phyloP scores from a whole-genome alignment of 2,329 filamentous ascomycete species.

The Diaporthe citriasiana region DNA sequence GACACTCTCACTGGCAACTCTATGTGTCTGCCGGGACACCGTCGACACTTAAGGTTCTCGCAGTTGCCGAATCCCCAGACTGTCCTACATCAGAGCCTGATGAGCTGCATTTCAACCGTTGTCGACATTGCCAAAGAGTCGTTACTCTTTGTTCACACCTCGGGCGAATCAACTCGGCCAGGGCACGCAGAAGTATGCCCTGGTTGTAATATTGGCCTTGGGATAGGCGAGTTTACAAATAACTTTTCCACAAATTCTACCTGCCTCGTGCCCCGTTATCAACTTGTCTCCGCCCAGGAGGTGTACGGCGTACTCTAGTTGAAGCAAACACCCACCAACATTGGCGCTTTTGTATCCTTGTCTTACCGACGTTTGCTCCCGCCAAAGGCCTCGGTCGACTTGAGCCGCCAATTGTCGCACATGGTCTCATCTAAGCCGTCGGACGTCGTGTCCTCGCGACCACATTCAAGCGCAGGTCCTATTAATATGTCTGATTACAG shows the following conservation, averaged over 20 bases:
- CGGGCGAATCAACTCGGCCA: background rate
- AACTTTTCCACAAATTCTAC: background rate
- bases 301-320: background rate
- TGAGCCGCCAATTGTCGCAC: background rate
- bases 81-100: background rate
- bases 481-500: rapidly evolving
- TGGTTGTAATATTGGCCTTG: background rate
- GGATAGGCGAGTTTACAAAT: background rate
- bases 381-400: too few species aligned
- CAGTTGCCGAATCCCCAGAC: too few species aligned
- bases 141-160: background rate
- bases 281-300: background rate
- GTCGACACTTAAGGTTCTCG: background rate
- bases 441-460: background rate
- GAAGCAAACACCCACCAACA: background rate
- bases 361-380: too few species aligned
- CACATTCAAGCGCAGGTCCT: background rate
- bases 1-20: background rate
- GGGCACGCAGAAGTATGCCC: rapidly evolving
- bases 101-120: background rate
- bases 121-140: background rate
- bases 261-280: background rate
- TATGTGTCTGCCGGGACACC: too few species aligned
- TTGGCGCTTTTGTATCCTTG: background rate
- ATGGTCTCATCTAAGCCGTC: too few species aligned